These are phyloP conservation scores for Metarhizium album DNA, from an alignment of 2,329 filamentous ascomycete genomes.

Conservation along the genomic window DNA sequence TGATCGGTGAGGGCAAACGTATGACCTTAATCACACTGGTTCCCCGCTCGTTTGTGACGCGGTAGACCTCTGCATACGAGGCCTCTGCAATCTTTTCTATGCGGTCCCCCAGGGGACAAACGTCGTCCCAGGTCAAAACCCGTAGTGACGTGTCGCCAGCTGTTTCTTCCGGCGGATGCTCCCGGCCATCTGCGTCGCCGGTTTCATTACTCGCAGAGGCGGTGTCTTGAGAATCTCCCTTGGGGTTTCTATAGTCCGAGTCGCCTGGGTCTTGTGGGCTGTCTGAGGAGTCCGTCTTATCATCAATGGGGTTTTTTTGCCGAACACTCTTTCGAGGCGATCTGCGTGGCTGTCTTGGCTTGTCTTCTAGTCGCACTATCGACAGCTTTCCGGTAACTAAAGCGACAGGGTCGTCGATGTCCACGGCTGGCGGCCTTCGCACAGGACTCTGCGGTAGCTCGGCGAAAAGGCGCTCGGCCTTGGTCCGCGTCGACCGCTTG, in stretches of 20 bases:
- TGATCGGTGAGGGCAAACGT: constrained; percentile 46
- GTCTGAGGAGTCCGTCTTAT: constrained; percentile 4
- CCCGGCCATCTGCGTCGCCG: constrained; percentile 4
- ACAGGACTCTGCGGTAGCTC: constrained; percentile 41
- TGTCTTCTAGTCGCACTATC: constrained; percentile 18
- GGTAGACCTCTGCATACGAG: constrained; percentile 56
- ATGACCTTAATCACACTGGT: constrained; percentile 58
- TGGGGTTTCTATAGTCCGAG: not conserved
- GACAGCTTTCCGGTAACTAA: constrained; percentile 25
- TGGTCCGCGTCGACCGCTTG: constrained; percentile 35
- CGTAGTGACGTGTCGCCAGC: constrained; percentile 22
- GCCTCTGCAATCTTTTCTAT: constrained; percentile 57
- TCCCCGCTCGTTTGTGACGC: constrained; percentile 46
- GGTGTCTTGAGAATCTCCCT: not conserved
- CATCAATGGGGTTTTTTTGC: constrained; percentile 1
- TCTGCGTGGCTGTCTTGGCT: constrained; percentile 4
- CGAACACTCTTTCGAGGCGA: constrained; percentile 11
- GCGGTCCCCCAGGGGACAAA: constrained; percentile 40
- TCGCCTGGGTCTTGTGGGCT: not conserved
- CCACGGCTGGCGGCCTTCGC: constrained; percentile 17
- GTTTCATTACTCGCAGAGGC: not conserved
- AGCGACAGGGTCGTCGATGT: constrained; percentile 17
- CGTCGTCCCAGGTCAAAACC: constrained; percentile 44
- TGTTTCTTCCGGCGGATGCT: constrained; percentile 3
- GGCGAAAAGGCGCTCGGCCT: constrained; percentile 37